phyloP scores from a whole-genome alignment of 2,329 filamentous ascomycete species.

The Paraphoma chrysanthemicola region DNA sequence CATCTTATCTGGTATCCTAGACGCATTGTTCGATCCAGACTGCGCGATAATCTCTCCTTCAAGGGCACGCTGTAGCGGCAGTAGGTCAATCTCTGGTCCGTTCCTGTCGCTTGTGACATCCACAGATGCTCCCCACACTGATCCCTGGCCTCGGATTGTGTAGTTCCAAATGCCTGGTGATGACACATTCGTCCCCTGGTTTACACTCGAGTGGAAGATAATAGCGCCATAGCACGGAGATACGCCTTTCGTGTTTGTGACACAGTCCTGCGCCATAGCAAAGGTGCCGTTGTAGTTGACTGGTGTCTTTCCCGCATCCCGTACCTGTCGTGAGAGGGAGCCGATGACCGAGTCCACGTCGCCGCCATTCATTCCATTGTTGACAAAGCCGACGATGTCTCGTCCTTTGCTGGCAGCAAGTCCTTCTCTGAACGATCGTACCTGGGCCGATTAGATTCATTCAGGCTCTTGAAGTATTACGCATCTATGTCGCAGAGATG shows the following conservation, averaged over 20 bases:
- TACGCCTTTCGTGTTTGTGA: slow-evolving; percentile 10
- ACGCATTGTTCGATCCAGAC: slow-evolving; percentile 23
- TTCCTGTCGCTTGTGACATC: slow-evolving; percentile 24
- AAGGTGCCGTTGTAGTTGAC: slow-evolving; percentile 14
- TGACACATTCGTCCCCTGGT: slow-evolving; percentile 36
- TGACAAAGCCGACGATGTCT: slow-evolving; percentile 30
- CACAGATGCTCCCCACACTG: not conserved
- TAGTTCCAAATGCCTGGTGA: slow-evolving; percentile 31
- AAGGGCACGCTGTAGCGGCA: slow-evolving; percentile 32
- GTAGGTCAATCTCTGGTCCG: slow-evolving; percentile 17
- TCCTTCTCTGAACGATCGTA: slow-evolving; percentile 25
- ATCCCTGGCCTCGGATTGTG: slow-evolving; percentile 22
- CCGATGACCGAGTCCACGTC: slow-evolving; percentile 28
- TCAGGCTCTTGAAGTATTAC: too few species aligned
- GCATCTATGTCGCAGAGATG: too few species aligned
- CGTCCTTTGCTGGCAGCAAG: slow-evolving; percentile 17
- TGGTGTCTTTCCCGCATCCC: slow-evolving; percentile 22
- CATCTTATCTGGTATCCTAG: slow-evolving; percentile 8
- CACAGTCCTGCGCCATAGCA: slow-evolving; percentile 21
- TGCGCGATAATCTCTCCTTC: slow-evolving; percentile 51
- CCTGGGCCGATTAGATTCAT: not conserved
- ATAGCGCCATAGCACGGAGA: slow-evolving; percentile 28
- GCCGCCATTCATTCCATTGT: slow-evolving; percentile 31
- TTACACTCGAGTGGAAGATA: slow-evolving; percentile 28
- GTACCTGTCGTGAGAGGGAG: slow-evolving; percentile 22